Conservation (phyloP, 2,329 filamentous ascomycete genomes). For the Cryphonectria carpinicola region DNA sequence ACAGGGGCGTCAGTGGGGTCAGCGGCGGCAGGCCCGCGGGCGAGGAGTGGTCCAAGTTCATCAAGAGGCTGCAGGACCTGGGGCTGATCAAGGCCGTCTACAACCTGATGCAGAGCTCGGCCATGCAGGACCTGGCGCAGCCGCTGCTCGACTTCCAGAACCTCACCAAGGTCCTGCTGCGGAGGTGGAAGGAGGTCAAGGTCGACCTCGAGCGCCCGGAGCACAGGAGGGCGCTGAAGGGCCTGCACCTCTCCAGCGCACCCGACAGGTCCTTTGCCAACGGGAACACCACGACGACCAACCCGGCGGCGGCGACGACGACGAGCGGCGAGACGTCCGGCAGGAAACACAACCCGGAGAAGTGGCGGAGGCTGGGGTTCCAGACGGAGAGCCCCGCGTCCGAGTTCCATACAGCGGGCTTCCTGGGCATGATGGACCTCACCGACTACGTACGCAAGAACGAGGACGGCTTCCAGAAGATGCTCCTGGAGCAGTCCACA, state of each 20-base stretch:
- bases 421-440: conserved; percentile 95
- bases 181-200: conserved; percentile 84
- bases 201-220: conserved; percentile 88
- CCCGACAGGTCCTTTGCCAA: conserved; percentile 60
- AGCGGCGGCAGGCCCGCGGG: conserved; percentile 41
- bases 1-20: conserved; percentile 44
- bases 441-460: conserved; percentile 92
- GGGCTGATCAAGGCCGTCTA: conserved; percentile 93
- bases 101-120: conserved; percentile 90
- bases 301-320: conserved; percentile 43
- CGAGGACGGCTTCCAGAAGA: conserved; percentile 89
- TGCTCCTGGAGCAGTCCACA: conserved; percentile 85
- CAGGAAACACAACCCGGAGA: conserved; percentile 80
- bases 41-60: conserved; percentile 93
- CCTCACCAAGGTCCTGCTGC: conserved; percentile 82
- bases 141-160: conserved; percentile 92
- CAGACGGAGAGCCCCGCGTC: conserved; percentile 83
- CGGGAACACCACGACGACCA: conserved; percentile 39
- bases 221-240: conserved; percentile 84
- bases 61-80: conserved; percentile 89
- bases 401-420: conserved; percentile 86
- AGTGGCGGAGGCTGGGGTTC: conserved; percentile 92
- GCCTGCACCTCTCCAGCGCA: conserved; percentile 80
- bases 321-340: conserved; percentile 55
- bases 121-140: conserved; percentile 86